A percentile compares a stretch with the other conserved stretches of the same genome.
These are phyloP conservation scores for Mrakia blollopis DNA, from an alignment of 768 basidiomycete genomes.

Conservation along the genomic window DNA sequence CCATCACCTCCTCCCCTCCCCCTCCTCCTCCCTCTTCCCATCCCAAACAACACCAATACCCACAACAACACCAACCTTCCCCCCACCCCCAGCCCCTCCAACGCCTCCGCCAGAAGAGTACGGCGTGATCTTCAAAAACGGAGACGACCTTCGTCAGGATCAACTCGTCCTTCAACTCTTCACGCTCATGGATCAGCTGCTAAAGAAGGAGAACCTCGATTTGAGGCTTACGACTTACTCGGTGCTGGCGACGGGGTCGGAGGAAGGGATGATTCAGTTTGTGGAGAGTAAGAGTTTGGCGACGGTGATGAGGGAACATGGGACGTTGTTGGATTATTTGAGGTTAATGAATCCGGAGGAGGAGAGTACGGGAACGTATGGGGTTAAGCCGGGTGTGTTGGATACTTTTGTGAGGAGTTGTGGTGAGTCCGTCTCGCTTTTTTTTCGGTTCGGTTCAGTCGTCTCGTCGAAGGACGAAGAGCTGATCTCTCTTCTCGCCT, in stretches of 20 bases:
- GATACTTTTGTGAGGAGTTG: constrained; percentile 97
- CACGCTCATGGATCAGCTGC: constrained; percentile 89
- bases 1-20: neutral
- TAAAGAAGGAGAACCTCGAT: constrained; percentile 92
- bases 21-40: neutral
- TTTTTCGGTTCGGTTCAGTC: too few relatives aligned
- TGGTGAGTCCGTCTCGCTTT: constrained; percentile 54
- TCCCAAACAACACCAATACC: neutral
- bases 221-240: constrained; percentile 84
- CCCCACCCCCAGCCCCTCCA: neutral
- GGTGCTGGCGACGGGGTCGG: constrained; percentile 83
- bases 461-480: too few relatives aligned
- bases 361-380: constrained; percentile 83
- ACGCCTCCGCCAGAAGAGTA: constrained; percentile 58
- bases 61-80: neutral
- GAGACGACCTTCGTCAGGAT: constrained; percentile 97
- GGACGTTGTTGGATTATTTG: constrained; percentile 72
- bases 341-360: constrained; percentile 84
- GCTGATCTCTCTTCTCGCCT: constrained; percentile 16
- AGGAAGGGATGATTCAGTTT: constrained; percentile 94
- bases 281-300: constrained; percentile 94
- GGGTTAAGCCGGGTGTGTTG: constrained; percentile 88
- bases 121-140: constrained; percentile 96
- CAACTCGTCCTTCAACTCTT: constrained; percentile 98
- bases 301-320: constrained; percentile 78